Base-by-base conservation (phyloP, 176 grass and related monocot species). In the Areca catechu region DNA sequence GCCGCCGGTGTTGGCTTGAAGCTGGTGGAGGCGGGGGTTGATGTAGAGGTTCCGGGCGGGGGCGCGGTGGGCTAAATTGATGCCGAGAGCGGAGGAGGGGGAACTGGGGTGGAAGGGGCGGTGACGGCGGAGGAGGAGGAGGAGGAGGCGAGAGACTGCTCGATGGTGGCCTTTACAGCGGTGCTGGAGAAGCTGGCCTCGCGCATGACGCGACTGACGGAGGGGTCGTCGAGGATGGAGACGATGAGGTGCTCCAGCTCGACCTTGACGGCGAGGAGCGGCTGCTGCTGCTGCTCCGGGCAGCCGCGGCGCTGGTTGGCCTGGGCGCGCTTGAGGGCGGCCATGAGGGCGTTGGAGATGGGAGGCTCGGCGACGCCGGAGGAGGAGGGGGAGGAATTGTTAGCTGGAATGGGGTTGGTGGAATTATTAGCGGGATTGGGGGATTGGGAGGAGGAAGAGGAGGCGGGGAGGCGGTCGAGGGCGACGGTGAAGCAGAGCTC, bases 401-500 rank as follows among this genome's bases (percentile, higher is more conserved):
- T 10, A 5, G 30, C 30, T 5, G 5, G 1, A 34, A 9, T 43
- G 34, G 34, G 14, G 10, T 12, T 43, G 34, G 9, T 12, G 34
- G 34, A 43, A 43, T 43, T 43, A 43, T 1, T 43, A 14, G 10
- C 9, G 34, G 34, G 10, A 43, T 43, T 43, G 7, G 9, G 9
- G 7, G 34, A 1, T 7, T 43, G 12, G 34, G 34, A 43, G 6
- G 34, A 43, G 2, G 34, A 43, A 22, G 64, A 48, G 60, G 78
- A 22, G 17, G 83, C 72, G 1, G 85, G 89, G 9, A 95, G 60
- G 74, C 89, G 80, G 34, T 95, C 89, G 12, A 95, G 85, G 21
- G 89, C 89, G 18, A 95, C 83, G 18, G 85, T 85, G 85, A 89
- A 95, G 62, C 89, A 95, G 16, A 95, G 82, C 67, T 95, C 89